Evolutionary conservation across 2,329 filamentous ascomycete species (phyloP), one percentile per base, ranked within the genome.

Genomic region (Orbilia oligospora): DNA sequence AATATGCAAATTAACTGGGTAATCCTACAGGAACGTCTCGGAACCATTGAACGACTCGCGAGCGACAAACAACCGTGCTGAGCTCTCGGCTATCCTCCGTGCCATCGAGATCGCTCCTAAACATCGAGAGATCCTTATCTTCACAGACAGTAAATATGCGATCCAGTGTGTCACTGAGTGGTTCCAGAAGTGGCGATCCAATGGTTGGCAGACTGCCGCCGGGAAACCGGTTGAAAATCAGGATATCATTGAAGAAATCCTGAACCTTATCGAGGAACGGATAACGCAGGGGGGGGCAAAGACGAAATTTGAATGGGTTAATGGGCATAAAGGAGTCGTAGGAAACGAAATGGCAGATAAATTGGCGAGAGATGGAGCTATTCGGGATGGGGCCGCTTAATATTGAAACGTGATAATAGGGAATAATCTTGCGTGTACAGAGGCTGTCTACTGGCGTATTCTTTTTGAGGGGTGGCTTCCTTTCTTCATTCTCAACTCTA

Each of bases 11-110:
- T 38, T 48, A 63, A 66, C 27, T 16, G 30, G 3, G n/a, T 10
- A 1, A 46, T 46, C 44, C 8, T 66, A 24, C 68, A 88, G 87
- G 80, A 91, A 91, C 83, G 83, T 97, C 24, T 93, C 92, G 12
- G 94, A 97, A 84, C 90, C 90, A 3, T 88, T 97, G 1, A 85
- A 87, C 65, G 93, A 93, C 64, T 86, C 88, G 16, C 87, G 88
- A 9, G 96, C 98, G 85, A 98, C 96, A 0, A 99, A 99, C 83
- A 93, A 98, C 84, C 92, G 96, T 2, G 96, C 95, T n/a, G 96
- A 99, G 85, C 87, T 99, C 75, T 94, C 92, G 24, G 96, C 94
- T 6, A 91, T 98, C 80, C 87, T 93, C 33, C 91, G 94, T 72
- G 94, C 94, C 0, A 87, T 98, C 22, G 90, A 97, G 82, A 89